Conservation (phyloP, 495 filamentous ascomycete genomes). For the Lasiosphaeriaceae sp. region DNA sequence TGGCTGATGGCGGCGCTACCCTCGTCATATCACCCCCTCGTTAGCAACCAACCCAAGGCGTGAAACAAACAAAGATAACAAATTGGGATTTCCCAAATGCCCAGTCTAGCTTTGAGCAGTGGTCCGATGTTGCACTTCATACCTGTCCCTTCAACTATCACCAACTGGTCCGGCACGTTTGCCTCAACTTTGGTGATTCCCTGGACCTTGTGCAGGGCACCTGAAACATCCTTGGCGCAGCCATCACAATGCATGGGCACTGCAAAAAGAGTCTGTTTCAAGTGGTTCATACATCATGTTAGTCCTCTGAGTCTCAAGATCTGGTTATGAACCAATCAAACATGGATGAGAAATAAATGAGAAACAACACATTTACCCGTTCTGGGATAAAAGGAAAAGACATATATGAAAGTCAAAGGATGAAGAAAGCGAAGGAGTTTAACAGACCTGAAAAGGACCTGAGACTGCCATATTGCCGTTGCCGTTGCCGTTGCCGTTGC, state of each 20-base stretch:
- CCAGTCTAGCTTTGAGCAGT: too few relatives aligned
- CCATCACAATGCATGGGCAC: constrained; percentile 87
- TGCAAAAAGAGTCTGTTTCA: constrained; percentile 78
- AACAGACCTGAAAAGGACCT: constrained; percentile 44
- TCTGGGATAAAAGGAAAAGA: neutral
- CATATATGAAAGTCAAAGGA: neutral
- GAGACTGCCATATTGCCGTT: constrained; percentile 29
- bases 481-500: too few relatives aligned
- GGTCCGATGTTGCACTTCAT: constrained; percentile 10
- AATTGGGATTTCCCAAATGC: too few relatives aligned
- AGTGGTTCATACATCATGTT: constrained; percentile 14
- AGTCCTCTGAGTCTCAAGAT: neutral
- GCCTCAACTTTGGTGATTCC: constrained; percentile 68
- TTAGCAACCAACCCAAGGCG: neutral
- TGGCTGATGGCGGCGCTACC: constrained; percentile 75
- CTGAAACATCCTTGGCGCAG: constrained; percentile 81
- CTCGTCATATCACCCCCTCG: neutral
- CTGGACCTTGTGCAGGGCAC: constrained; percentile 65
- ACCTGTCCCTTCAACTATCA: constrained; percentile 67
- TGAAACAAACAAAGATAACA: too few relatives aligned
- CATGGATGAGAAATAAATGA: too few relatives aligned
- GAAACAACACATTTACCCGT: too few relatives aligned
- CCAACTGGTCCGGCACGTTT: constrained; percentile 62
- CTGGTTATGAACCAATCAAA: too few relatives aligned
- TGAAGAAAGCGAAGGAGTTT: neutral